These are phyloP conservation scores for Paraconiothyrium brasiliense DNA, from an alignment of 2,329 filamentous ascomycete genomes.

Conservation along the genomic window DNA sequence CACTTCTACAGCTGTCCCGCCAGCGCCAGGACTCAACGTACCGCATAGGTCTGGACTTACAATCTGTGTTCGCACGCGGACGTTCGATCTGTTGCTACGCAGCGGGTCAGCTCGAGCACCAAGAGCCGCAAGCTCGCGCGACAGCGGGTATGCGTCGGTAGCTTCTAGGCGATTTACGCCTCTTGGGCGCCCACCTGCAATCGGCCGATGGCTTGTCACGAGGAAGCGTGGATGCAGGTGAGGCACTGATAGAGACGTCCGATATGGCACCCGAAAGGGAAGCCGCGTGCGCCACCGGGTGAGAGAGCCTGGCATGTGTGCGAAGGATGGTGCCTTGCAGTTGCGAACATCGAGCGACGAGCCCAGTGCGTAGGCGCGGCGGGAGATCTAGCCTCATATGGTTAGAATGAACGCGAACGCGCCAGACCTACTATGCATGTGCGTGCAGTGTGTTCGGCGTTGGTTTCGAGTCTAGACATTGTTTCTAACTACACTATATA, in stretches of 20 bases:
- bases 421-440: not conserved
- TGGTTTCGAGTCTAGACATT: no score
- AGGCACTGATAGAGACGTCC: not conserved
- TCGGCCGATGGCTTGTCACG: not conserved
- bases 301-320: conserved; percentile 7
- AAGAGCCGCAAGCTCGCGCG: not conserved
- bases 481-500: no score
- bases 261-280: not conserved
- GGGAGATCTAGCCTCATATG: not conserved
- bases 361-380: not conserved
- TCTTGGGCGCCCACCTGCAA: not conserved
- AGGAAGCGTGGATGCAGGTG: not conserved
- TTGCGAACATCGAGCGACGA: not conserved
- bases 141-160: conserved; percentile 4
- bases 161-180: not conserved
- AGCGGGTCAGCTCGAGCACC: not conserved
- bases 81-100: not conserved
- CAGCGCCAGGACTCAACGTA: conserved; percentile 41
- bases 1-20: not conserved
- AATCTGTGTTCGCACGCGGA: conserved; percentile 42
- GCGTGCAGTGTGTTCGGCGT: not conserved
- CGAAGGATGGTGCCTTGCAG: not conserved
- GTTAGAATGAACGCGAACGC: not conserved
- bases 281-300: not conserved
- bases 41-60: conserved; percentile 58